Conservation (phyloP, 352 stramenopile genomes). For the Phytophthora hybrid region DNA sequence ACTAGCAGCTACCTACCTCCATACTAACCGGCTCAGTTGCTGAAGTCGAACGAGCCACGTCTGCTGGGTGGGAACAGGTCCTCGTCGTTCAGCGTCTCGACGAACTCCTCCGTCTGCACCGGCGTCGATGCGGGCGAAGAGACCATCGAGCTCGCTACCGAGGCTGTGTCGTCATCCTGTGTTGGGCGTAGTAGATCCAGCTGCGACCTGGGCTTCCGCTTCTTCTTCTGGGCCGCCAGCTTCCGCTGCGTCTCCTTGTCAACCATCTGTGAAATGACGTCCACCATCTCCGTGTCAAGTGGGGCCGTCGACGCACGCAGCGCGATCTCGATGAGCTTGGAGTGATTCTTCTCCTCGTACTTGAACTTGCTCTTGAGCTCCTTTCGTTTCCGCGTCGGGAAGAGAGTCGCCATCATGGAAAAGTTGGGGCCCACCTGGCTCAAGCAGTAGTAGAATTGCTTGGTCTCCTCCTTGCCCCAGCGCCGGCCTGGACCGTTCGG, state of each 20-base stretch:
- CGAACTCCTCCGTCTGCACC: conserved; percentile 44
- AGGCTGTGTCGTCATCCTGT: conserved; percentile 37
- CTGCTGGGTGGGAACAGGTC: conserved; percentile 63
- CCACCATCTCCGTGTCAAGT: conserved; percentile 84
- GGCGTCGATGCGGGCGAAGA: conserved; percentile 44
- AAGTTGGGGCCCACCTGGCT: conserved; percentile 89
- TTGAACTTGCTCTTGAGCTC: conserved; percentile 92
- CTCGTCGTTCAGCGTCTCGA: conserved; percentile 55
- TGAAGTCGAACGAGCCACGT: conserved; percentile 76
- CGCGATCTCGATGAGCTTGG: conserved; percentile 80
- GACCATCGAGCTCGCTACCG: conserved; percentile 30
- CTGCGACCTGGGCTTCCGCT: conserved; percentile 32
- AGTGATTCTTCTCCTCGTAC: conserved; percentile 85
- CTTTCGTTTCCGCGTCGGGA: conserved; percentile 81
- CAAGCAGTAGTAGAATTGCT: conserved; percentile 90
- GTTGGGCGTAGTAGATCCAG: conserved; percentile 12
- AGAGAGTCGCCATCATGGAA: conserved; percentile 88
- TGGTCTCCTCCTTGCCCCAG: conserved; percentile 86
- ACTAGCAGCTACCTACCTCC: not conserved
- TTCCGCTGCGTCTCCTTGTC: conserved; percentile 77
- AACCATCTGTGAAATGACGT: conserved; percentile 81
- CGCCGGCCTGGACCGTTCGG: conserved; percentile 59
- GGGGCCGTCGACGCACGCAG: conserved; percentile 74
- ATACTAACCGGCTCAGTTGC: conserved; percentile 36
- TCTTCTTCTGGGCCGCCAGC: conserved; percentile 51